Evolutionary conservation across 2,329 filamentous ascomycete species (phyloP), one percentile per base, ranked within the genome.

Genomic region (Talaromyces islandicus): DNA sequence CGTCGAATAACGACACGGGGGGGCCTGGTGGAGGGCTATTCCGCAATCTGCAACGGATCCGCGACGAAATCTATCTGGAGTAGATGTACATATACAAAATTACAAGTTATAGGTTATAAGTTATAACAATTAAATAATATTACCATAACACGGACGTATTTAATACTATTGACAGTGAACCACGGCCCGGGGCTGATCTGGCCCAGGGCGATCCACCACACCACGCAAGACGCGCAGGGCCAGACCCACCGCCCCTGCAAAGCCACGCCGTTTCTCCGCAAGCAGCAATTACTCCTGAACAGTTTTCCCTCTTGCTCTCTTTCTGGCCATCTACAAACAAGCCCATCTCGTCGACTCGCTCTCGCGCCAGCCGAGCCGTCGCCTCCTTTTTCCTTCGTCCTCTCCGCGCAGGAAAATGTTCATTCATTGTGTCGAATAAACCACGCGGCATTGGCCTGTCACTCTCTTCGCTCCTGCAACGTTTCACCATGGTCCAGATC

Each of bases 21-120:
- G 77, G 76, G 51, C 75, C 75, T 35, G 77, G 74, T 4, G 78
- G 78, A 64, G 82, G 81, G 1, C 77, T 84, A 63, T 77, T 84
- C 65, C 76, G 78, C 63, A 82, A 81, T 64, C 65, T 84, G 58
- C 77, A 81, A 62, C 79, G 81, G 56, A 69, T 84, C 64, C 78
- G 80, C 56, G 80, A 82, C 60, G 81, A 83, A 62, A 80, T 83
- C 51, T 82, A 82, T 64, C 70, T 81, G 61, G 80, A 82, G 62
- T 82, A 66, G 68, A 46, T 9, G 43, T 38, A 38, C 35, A 38
- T 38, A 9, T 38, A 38, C n/a, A 38, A 17, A 17, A 35, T 5
- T 35, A n/a, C 17, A n/a, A n/a, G n/a, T n/a, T n/a, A n/a, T n/a
- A n/a, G n/a, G n/a, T n/a, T n/a, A n/a, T n/a, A n/a, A n/a, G n/a